phyloP scores from a whole-genome alignment of 2,329 filamentous ascomycete species.

The Phialophora verrucosa region DNA sequence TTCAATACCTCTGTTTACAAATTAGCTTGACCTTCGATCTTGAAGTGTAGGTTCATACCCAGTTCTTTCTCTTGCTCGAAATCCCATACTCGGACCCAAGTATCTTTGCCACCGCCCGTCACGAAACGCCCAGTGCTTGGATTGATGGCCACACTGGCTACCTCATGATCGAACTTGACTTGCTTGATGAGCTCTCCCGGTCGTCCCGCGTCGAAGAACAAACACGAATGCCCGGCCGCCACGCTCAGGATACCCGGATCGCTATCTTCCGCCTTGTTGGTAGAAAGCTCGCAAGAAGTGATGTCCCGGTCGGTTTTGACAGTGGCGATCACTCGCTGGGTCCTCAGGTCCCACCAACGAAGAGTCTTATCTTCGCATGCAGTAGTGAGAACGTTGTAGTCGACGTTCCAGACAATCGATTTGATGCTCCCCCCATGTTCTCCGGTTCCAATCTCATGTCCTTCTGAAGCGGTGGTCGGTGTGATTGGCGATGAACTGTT shows the following conservation, averaged over 20 bases:
- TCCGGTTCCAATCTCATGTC: slow-evolving; percentile 79
- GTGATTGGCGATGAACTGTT: slow-evolving; percentile 47
- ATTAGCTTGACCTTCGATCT: slow-evolving; percentile 35
- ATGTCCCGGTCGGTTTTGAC: slow-evolving; percentile 82
- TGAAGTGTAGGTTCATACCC: slow-evolving; percentile 54
- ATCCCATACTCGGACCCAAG: slow-evolving; percentile 94
- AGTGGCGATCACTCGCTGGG: slow-evolving; percentile 74
- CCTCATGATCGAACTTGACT: slow-evolving; percentile 78
- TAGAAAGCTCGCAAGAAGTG: slow-evolving; percentile 88
- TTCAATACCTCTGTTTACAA: slow-evolving; percentile 77
- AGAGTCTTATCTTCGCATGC: slow-evolving; percentile 89
- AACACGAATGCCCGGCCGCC: slow-evolving; percentile 90
- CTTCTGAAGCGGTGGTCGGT: slow-evolving; percentile 46
- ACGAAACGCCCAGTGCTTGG: slow-evolving; percentile 80
- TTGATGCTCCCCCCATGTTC: slow-evolving; percentile 90
- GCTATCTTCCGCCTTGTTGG: slow-evolving; percentile 66
- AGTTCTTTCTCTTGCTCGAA: slow-evolving; percentile 83
- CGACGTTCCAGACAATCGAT: slow-evolving; percentile 90
- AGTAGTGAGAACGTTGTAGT: slow-evolving; percentile 87
- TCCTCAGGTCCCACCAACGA: slow-evolving; percentile 90
- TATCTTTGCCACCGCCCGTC: slow-evolving; percentile 88
- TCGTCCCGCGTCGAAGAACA: slow-evolving; percentile 81
- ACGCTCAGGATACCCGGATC: slow-evolving; percentile 80
- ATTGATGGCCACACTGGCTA: slow-evolving; percentile 89
- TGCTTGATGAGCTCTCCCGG: slow-evolving; percentile 77